Evolutionary conservation across 192 early-diverging fungal species (phyloP), one percentile per base, ranked within the genome.

Genomic region (Lunasporangiospora selenospora): DNA sequence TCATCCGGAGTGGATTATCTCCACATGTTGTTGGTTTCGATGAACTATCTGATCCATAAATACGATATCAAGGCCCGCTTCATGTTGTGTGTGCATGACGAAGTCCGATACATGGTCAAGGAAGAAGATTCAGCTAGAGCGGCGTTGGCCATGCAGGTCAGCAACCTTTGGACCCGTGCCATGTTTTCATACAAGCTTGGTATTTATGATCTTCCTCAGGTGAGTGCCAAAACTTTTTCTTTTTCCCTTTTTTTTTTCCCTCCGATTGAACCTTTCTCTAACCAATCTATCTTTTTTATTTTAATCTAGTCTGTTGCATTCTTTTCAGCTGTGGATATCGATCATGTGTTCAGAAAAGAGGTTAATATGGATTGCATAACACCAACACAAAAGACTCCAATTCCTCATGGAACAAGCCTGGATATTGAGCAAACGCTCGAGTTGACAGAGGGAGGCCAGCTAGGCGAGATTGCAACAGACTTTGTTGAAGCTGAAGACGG

Each of bases 1-100:
- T 96, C 94, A 21, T 98, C 95, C 2, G 97, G 95, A 18, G 97
- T 97, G 24, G 97, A 99, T 59, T 99, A 99, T 65, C 75, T 99
- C 9, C 97, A 99, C 65, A 73, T 99, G 49, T 77, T 99, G 10
- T 73, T 99, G 13, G 92, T 92, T 0, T 88, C 92, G 7, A 93
- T 96, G 90, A 66, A 84, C 38, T 94, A 97, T 62, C 63, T 99
- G 55, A 85, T 91, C 31, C 73, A 87, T 16, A 80, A 87, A 39
- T 86, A 97, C 61, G 61, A 83, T 5, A 94, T 99, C 45, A 66
- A 90, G 29, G 88, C 89, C 24, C 81, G 95, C 18, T 95, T 96
- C 63, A 85, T 94, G 83, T 69, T 99, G 24, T 91, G 90, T 41
- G 93, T 97, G 31, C 95, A 99, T 66, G 97, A 99, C 65, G 97